Percentiles rank a stretch among this genome's conserved stretches.
Conservation (phyloP, 1,139 yeast species). For the Starmera stellimalicola region DNA sequence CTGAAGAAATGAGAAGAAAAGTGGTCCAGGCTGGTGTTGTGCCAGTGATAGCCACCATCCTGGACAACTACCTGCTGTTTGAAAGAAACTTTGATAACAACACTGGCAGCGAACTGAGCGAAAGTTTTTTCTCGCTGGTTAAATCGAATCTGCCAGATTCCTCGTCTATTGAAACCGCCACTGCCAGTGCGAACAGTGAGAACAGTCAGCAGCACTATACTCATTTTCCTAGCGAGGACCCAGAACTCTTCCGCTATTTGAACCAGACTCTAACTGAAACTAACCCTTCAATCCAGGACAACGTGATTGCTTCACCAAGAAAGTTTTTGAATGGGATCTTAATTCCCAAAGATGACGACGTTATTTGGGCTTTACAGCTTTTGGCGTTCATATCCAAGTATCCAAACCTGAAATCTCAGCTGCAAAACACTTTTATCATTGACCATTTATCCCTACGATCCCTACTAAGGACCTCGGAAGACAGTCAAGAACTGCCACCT, state of each 20-base stretch:
- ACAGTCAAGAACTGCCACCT: conserved; percentile 1
- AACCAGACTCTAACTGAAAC: conserved; percentile 2
- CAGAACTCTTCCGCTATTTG: conserved; percentile 2
- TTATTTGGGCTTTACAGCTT: conserved; percentile 86
- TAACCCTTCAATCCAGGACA: conserved; percentile 14
- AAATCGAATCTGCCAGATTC: not conserved
- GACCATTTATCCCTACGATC: conserved; percentile 31
- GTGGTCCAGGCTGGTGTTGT: conserved; percentile 88
- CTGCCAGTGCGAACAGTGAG: not conserved
- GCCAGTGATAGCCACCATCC: conserved; percentile 83
- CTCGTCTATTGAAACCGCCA: not conserved
- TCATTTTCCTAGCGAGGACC: conserved; percentile 1
- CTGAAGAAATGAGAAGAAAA: conserved; percentile 74
- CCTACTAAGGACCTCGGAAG: conserved; percentile 6
- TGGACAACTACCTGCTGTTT: conserved; percentile 63
- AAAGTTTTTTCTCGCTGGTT: conserved; percentile 5
- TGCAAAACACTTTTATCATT: conserved; percentile 62
- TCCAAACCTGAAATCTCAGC: conserved; percentile 61
- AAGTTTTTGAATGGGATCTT: conserved; percentile 66
- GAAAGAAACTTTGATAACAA: conserved; percentile 26
- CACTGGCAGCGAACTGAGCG: conserved; percentile 16
- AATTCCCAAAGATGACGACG: conserved; percentile 86
- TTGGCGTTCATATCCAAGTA: conserved; percentile 91
- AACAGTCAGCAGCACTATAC: too few species aligned
- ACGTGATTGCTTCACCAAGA: conserved; percentile 38